These are phyloP conservation scores for Davidsoniella virescens DNA, from an alignment of 2,329 filamentous ascomycete genomes.

Conservation along the genomic window DNA sequence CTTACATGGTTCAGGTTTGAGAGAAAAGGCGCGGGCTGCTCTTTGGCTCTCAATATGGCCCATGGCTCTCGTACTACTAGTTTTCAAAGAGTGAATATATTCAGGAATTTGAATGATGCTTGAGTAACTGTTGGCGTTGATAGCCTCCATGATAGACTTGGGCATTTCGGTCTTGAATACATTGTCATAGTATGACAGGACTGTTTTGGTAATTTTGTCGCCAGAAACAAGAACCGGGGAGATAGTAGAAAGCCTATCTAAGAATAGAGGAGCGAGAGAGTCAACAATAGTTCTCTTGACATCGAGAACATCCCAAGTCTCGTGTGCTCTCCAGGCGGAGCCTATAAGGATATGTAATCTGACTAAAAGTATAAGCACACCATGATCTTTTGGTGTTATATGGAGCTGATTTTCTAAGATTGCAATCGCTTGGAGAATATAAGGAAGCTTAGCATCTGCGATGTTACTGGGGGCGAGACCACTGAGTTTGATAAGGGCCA, in stretches of 20 bases:
- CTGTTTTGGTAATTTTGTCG: constrained; percentile 12
- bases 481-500: constrained; percentile 8
- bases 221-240: constrained; percentile 26
- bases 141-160: constrained; percentile 31
- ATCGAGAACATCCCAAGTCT: constrained; percentile 33
- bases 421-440: constrained; percentile 31
- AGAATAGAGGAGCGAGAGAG: constrained; percentile 36
- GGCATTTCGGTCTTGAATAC: constrained; percentile 32
- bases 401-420: constrained; percentile 33
- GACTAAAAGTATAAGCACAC: constrained; percentile 32
- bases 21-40: constrained; percentile 2
- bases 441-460: constrained; percentile 8
- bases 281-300: constrained; percentile 44
- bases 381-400: constrained; percentile 28
- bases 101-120: constrained; percentile 32
- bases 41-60: constrained; percentile 31
- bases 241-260: constrained; percentile 37
- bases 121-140: constrained; percentile 33
- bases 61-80: constrained; percentile 36
- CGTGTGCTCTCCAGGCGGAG: constrained; percentile 28
- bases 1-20: constrained; percentile 7
- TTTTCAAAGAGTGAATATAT: constrained; percentile 28
- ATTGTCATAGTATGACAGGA: constrained; percentile 24
- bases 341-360: constrained; percentile 36
- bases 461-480: constrained; percentile 1